These are phyloP conservation scores for Reticulascus tulasneorum DNA, from an alignment of 2,329 filamentous ascomycete genomes.

Conservation along the genomic window DNA sequence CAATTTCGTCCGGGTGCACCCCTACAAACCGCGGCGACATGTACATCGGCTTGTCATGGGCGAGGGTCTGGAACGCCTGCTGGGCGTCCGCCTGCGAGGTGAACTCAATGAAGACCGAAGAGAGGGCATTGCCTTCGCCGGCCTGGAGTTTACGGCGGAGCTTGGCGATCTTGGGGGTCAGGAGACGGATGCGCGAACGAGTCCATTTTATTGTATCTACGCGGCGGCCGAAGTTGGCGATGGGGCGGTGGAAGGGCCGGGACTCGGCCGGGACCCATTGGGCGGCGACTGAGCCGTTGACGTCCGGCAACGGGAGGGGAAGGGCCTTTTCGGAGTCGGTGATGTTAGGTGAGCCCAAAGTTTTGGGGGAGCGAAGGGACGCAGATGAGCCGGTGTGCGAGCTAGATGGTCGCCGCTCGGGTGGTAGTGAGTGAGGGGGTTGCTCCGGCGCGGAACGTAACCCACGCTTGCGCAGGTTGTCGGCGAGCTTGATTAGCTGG, in stretches of 20 bases:
- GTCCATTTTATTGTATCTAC: slow-evolving; percentile 94
- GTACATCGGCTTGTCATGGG: slow-evolving; percentile 76
- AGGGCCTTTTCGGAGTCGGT: slow-evolving; percentile 14
- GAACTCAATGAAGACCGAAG: slow-evolving; percentile 92
- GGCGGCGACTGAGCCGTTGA: slow-evolving; percentile 55
- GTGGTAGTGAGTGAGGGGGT: slow-evolving; percentile 20
- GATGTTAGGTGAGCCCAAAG: background rate
- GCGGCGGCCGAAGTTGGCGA: slow-evolving; percentile 74
- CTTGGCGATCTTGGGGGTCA: slow-evolving; percentile 47
- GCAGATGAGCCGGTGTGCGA: slow-evolving; percentile 1
- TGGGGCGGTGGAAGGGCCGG: slow-evolving; percentile 66
- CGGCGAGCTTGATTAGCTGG: slow-evolving; percentile 71
- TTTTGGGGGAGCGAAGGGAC: slow-evolving; percentile 8
- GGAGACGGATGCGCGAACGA: slow-evolving; percentile 46
- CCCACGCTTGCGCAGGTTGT: slow-evolving; percentile 29
- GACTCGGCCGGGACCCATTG: slow-evolving; percentile 71
- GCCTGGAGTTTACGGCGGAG: slow-evolving; percentile 62
- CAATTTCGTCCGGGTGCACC: slow-evolving; percentile 72
- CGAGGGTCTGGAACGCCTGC: slow-evolving; percentile 74
- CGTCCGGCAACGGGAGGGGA: slow-evolving; percentile 33
- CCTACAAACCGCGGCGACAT: slow-evolving; percentile 85
- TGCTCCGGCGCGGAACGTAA: slow-evolving; percentile 8
- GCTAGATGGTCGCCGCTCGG: no score
- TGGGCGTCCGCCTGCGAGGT: slow-evolving; percentile 78
- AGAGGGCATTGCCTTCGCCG: slow-evolving; percentile 55